Conservation (phyloP, 2,329 filamentous ascomycete genomes). For the Amauroascus verrucosus region DNA sequence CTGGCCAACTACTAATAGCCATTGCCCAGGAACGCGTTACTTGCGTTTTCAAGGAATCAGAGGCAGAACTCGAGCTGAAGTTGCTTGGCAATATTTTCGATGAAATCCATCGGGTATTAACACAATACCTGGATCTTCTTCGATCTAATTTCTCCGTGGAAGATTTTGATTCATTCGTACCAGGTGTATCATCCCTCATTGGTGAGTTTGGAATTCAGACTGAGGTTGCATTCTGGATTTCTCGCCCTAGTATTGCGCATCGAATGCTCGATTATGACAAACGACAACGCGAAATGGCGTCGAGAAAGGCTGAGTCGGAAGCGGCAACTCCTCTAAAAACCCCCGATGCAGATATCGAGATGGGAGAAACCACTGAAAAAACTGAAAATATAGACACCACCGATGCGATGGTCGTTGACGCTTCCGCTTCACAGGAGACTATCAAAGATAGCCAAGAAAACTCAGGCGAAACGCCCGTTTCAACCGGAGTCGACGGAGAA, state of each 20-base stretch:
- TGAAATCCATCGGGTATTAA: slow-evolving; percentile 73
- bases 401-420: slow-evolving; percentile 12
- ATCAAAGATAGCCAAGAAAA: slow-evolving; percentile 14
- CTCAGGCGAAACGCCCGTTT: slow-evolving; percentile 18
- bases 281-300: slow-evolving; percentile 21
- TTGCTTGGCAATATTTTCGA: slow-evolving; percentile 79
- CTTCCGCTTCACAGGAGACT: slow-evolving; percentile 4
- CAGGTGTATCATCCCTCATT: slow-evolving; percentile 63
- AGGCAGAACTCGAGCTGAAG: slow-evolving; percentile 66
- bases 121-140: slow-evolving; percentile 81
- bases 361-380: slow-evolving; percentile 22
- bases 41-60: slow-evolving; percentile 66
- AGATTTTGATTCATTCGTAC: slow-evolving; percentile 70
- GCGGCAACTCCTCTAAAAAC: slow-evolving; percentile 17
- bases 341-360: slow-evolving; percentile 23
- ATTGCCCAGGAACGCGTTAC: slow-evolving; percentile 82
- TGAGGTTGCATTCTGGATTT: slow-evolving; percentile 74
- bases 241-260: slow-evolving; percentile 61
- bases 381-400: slow-evolving; percentile 1
- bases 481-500: slow-evolving; percentile 27
- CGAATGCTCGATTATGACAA: slow-evolving; percentile 43
- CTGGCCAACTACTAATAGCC: slow-evolving; percentile 73
- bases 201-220: slow-evolving; percentile 69
- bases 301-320: slow-evolving; percentile 23
- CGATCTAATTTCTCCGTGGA: slow-evolving; percentile 64